Base-by-base conservation (phyloP, 768 basidiomycete genomes). In the Sutorius australiensis region DNA sequence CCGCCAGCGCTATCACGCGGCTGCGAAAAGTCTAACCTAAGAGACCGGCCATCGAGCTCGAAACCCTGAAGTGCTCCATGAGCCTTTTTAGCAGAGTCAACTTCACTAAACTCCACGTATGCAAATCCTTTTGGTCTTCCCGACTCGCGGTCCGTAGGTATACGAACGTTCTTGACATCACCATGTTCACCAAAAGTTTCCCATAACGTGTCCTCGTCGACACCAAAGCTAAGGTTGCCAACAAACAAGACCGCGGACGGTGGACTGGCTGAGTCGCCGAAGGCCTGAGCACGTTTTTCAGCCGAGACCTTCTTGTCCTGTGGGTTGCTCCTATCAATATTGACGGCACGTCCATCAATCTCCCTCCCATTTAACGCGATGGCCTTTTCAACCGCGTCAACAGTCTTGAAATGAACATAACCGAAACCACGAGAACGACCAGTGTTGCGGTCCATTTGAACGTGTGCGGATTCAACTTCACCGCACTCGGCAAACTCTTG, bases 91-190 rank as follows among this genome's bases (percentile, higher is more conserved):
- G 97, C 90, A 49, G 80, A 74, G 27, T 85, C 89, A 36, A 92
- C 64, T 61, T 87, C 85, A 59, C 86, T 82, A 71, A 95, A 97
- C 71, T 98, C 93, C 65, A 99, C 89, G 72, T 98, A 98, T 19
- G 86, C 97, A 72, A 95, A 98, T 63, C 97, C 97, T 72, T 98
- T 98, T 42, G 91, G 86, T 56, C 77, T 80, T 28, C 93, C 94
- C 7, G 88, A 80, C 46, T 99, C 97, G 59, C 91, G 79, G 70
- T 98, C 94, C 36, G 94, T 97, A 30, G 94, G 93, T 46, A 99
- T 74, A 51, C 94, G 83, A 37, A 98, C 91, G 64, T 76, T 86
- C 75, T 89, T 89, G 56, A 97, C 82, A 39, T 82, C 77, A 52
- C 92, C 92, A 67, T 86, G 86, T 66, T 93, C 92, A 57, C 83